phyloP scores from a whole-genome alignment of 2,329 filamentous ascomycete species.

The Claviceps lovelessii region DNA sequence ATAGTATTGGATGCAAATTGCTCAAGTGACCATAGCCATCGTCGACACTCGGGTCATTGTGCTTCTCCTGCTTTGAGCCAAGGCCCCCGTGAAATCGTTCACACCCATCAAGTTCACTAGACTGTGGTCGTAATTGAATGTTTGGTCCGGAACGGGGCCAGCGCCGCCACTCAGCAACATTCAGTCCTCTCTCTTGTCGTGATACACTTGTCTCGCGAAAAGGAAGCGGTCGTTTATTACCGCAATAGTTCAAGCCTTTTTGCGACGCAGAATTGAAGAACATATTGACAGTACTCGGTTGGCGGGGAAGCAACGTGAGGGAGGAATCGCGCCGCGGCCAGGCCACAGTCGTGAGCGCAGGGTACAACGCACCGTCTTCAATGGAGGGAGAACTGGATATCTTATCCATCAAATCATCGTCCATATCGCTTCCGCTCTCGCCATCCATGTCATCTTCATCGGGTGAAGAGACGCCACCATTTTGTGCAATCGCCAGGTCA shows the following conservation, averaged over 20 bases:
- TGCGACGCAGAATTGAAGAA: constrained; percentile 20
- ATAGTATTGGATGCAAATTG: not conserved
- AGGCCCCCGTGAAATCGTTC: constrained; percentile 5
- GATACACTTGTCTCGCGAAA: constrained; percentile 10
- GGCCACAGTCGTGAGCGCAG: constrained; percentile 19
- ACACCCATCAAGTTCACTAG: constrained; percentile 29
- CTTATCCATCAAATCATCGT: constrained; percentile 94
- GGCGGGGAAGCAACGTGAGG: constrained; percentile 20
- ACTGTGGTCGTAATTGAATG: not conserved
- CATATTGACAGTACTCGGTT: constrained; percentile 15
- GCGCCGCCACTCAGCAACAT: constrained; percentile 9
- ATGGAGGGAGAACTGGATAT: constrained; percentile 98
- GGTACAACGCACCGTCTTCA: constrained; percentile 82
- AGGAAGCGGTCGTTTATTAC: constrained; percentile 18
- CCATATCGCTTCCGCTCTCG: constrained; percentile 51
- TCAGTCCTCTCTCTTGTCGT: not conserved
- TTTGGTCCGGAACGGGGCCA: constrained; percentile 20
- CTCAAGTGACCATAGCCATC: not conserved
- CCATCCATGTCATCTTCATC: constrained; percentile 53
- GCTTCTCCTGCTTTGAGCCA: constrained; percentile 17
- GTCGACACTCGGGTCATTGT: not conserved
- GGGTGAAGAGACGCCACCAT: constrained; percentile 38
- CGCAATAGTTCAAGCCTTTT: constrained; percentile 14
- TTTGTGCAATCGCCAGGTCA: constrained; percentile 45
- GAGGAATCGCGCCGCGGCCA: constrained; percentile 33